These are phyloP conservation scores for Oldenlandia corymbosa DNA, from an alignment of 257 asterid species.

Conservation along the genomic window DNA sequence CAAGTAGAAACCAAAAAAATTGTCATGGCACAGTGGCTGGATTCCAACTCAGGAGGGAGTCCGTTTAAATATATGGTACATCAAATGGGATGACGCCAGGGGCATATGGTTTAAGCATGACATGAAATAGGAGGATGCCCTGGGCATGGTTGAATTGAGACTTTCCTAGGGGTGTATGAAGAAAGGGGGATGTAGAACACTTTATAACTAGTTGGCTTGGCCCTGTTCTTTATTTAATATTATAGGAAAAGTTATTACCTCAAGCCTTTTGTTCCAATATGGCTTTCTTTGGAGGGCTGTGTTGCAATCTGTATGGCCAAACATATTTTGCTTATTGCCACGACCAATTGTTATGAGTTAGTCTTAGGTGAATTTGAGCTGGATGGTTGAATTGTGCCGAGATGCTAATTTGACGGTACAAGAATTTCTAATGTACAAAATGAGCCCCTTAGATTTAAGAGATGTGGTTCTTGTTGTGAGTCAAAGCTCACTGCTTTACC, in stretches of 20 bases:
- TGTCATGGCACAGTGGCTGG: too few species aligned
- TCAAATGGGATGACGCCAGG: too few species aligned
- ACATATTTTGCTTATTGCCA: neutral
- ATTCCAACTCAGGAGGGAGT: too few species aligned
- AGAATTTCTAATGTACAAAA: neutral
- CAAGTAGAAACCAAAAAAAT: too few species aligned
- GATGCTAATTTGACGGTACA: neutral
- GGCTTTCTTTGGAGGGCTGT: too few species aligned
- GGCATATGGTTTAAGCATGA: too few species aligned
- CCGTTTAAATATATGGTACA: too few species aligned
- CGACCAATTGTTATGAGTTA: neutral
- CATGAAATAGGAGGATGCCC: too few species aligned
- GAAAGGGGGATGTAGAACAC: neutral
- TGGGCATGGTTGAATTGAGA: too few species aligned
- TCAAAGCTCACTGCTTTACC: neutral
- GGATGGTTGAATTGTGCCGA: neutral
- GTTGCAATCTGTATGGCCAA: neutral
- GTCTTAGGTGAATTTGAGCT: neutral
- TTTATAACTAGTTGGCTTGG: neutral
- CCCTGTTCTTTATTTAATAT: too few species aligned
- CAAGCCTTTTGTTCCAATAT: too few species aligned
- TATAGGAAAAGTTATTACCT: too few species aligned
- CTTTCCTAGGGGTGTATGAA: neutral
- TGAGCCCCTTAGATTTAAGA: neutral
- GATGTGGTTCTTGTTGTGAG: neutral